Evolutionary conservation across 1,284 basidiomycete species (phyloP), one percentile per base, ranked within the genome.

Genomic region (Termitomyces sp.): DNA sequence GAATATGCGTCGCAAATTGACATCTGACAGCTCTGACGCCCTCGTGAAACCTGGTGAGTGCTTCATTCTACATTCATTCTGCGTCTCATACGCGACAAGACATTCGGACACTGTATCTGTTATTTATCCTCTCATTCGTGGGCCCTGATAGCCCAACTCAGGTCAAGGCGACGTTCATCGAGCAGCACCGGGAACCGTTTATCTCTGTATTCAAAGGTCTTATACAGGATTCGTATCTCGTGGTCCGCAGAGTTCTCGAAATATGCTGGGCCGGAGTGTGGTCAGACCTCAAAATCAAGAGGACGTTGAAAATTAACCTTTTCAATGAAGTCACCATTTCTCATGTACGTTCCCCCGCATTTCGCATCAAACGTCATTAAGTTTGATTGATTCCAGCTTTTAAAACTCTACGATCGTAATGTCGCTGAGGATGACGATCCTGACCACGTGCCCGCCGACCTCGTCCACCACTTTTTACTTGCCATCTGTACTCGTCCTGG

Each of bases 401-500:
- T 81, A 30, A 88, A 86, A 64, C 68, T 91, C 1, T 91, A 91
- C 58, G 82, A 84, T 10, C 78, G 84, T 1, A 65, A 65, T 1
- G 62, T 59, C n/a, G 57, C 76, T 0, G 88, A 91, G 61, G 73
- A 72, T 9, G 64, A 64, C 0, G 74, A 80, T n/a, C 62, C 70
- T 0, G 81, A 81, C 6, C 73, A 76, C 53, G 69, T 82, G 18
- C 82, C 91, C 0, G 91, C 91, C 0, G 88, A 96, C 56, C 75
- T 97, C 5, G 85, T 82, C 0, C 89, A 93, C 57, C 91, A 94
- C 62, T 97, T 97, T 66, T 71, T 97, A 5, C 78, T 96, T 40
- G 89, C 88, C 8, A 81, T 93, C n/a, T 91, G 88, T 60, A 88
- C 91, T 0, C 83, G 82, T 24, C 90, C 91, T 0, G 92, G 92